A percentile compares a stretch with the other conserved stretches of the same genome.
Conservation (phyloP, 768 basidiomycete species). For the Lactifluus volemus region DNA sequence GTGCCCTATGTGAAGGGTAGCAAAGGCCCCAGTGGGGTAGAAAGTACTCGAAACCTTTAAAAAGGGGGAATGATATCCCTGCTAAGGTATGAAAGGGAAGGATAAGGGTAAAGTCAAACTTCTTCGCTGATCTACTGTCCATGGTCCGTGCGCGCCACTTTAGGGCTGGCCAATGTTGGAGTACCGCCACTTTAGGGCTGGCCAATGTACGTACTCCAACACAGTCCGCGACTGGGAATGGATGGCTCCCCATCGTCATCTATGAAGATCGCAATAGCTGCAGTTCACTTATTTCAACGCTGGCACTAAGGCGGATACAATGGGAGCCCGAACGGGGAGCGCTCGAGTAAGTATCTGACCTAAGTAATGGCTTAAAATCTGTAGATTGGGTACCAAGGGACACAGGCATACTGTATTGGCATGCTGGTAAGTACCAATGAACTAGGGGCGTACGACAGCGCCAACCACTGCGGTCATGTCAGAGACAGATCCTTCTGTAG, state of each 20-base stretch:
- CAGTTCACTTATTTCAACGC: background rate
- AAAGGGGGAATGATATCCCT: too few species aligned
- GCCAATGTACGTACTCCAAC: too few species aligned
- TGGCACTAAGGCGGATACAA: background rate
- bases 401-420: slow-evolving; percentile 11
- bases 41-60: too few species aligned
- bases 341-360: slow-evolving; percentile 8
- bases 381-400: background rate
- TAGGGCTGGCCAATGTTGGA: too few species aligned
- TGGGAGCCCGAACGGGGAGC: background rate
- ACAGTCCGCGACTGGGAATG: too few species aligned
- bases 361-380: background rate
- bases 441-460: slow-evolving; percentile 39
- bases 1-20: too few species aligned
- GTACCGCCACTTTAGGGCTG: too few species aligned
- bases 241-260: background rate
- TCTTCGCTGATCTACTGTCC: too few species aligned
- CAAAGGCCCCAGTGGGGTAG: too few species aligned
- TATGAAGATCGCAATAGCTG: slow-evolving; percentile 31
- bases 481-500: slow-evolving; percentile 56
- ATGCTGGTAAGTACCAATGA: background rate
- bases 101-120: too few species aligned
- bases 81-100: too few species aligned
- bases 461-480: slow-evolving; percentile 33
- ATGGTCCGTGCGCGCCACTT: too few species aligned